These are phyloP conservation scores for Rhodotorula diobovata DNA, from an alignment of 768 basidiomycete genomes.

Conservation along the genomic window DNA sequence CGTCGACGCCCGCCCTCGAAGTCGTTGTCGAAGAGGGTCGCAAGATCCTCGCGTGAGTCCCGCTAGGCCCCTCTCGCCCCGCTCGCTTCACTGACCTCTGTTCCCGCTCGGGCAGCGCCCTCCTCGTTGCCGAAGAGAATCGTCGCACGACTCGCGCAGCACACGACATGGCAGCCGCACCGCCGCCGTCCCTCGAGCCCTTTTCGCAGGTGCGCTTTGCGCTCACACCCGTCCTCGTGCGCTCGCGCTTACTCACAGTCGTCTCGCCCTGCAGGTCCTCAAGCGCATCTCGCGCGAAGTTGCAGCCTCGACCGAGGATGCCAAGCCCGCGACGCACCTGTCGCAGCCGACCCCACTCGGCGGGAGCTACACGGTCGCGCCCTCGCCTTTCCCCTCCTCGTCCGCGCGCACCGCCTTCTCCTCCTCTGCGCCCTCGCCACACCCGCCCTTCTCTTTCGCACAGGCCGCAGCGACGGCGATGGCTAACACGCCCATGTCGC, in stretches of 20 bases:
- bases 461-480: constrained; percentile 28
- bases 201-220: constrained; percentile 25
- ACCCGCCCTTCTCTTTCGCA: constrained; percentile 15
- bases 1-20: constrained; percentile 29
- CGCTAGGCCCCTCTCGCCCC: too few relatives aligned
- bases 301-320: neutral
- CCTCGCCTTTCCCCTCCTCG: neutral
- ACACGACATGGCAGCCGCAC: constrained; percentile 11
- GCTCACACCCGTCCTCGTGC: neutral
- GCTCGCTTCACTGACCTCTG: too few relatives aligned
- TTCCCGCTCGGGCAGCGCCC: constrained; percentile 3
- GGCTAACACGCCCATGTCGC: neutral
- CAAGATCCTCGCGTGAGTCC: constrained; percentile 23
- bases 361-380: neutral
- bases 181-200: constrained; percentile 6
- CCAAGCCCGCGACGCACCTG: neutral
- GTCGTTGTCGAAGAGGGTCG: constrained; percentile 38
- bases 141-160: constrained; percentile 26
- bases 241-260: neutral
- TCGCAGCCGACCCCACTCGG: neutral
- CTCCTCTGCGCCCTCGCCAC: neutral
- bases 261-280: constrained; percentile 14
- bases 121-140: constrained; percentile 24
- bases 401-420: neutral
- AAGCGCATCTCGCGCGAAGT: constrained; percentile 31